Base-by-base conservation (phyloP, 192 early-diverging fungal species). In the Backusella tarrabulga region DNA sequence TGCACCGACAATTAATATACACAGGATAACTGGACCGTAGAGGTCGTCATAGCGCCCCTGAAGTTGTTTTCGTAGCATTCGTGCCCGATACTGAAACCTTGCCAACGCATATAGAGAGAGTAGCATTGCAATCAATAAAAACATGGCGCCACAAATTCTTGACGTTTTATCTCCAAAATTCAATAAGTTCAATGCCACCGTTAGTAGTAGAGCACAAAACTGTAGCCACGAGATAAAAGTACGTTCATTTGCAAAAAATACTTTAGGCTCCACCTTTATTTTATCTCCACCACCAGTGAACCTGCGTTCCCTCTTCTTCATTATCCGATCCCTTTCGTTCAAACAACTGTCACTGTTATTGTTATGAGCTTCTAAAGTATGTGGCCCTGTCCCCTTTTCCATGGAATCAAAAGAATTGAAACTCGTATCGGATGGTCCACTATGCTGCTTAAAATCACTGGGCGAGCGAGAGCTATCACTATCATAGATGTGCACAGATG, bases 171-270 rank as follows among this genome's bases (percentile, higher is more conserved):
- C 91, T 60, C 92, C 92, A 83, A 92, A 90, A 83, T 95, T 95
- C 74, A 93, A 85, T 6, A 95, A 85, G 34, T 85, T 88, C n/a
- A 95, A 80, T 3, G 93, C 88, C 38, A 95, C 84, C 14, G 88
- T 87, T 17, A 89, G 85, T 23, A 95, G 77, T 5, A 93, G 79
- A 4, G 92, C 90, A 72, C 87, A 89, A 87, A 91, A 93, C 71
- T 93, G 88, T 80, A 95, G 79, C 95, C 95, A 96, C 17, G 87
- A 85, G 35, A 96, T 84, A 81, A 96, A 96, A 2, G 94, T 95
- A 34, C 95, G 87, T 81, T 96, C 95, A 72, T 96, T 96, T 23
- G 94, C 94, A 80, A 96, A 93, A 68, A 90, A 95, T 21, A 94
- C 91, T 85, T 96, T 96, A 34, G 95, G 93, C 75, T 96, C 95